Conservation (phyloP, 148 eudicot species). For the Selenicereus undatus region DNA sequence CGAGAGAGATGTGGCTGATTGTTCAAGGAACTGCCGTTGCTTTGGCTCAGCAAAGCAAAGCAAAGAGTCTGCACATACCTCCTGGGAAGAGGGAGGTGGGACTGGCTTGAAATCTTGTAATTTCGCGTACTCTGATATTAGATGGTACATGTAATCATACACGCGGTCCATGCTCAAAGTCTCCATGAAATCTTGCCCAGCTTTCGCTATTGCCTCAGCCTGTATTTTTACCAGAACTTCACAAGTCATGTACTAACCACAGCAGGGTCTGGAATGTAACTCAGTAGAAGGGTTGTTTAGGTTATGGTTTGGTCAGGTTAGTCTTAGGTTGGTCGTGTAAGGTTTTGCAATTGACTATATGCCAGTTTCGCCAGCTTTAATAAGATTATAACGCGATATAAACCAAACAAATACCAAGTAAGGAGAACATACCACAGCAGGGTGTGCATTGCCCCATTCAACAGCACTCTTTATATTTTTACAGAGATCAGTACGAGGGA, state of each 20-base stretch:
- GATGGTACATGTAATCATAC: slow-evolving; percentile 90
- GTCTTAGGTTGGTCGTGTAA: neutral
- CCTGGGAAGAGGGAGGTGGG: slow-evolving; percentile 53
- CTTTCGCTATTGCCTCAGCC: slow-evolving; percentile 63
- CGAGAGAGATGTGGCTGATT: slow-evolving; percentile 55
- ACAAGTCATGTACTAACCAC: neutral
- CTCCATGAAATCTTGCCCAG: slow-evolving; percentile 70
- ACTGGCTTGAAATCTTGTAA: slow-evolving; percentile 61
- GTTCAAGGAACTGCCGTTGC: slow-evolving; percentile 54
- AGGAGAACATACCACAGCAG: slow-evolving; percentile 40
- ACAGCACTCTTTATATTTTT: slow-evolving; percentile 59
- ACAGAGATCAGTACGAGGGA: slow-evolving; percentile 56
- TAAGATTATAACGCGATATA: slow-evolving; percentile 6
- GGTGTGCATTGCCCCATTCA: slow-evolving; percentile 66
- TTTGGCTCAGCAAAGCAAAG: slow-evolving; percentile 72
- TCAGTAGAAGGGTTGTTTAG: neutral
- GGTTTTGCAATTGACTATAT: no score
- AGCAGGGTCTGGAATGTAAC: neutral
- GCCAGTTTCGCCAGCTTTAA: neutral
- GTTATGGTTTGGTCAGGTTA: neutral
- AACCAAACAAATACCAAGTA: neutral
- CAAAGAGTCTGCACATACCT: slow-evolving; percentile 62
- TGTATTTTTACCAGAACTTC: slow-evolving; percentile 30
- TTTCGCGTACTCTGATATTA: slow-evolving; percentile 66
- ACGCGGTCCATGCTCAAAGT: slow-evolving; percentile 62